Base-by-base conservation (phyloP, 495 filamentous ascomycete species). In the Aspergillus cavernicola region DNA sequence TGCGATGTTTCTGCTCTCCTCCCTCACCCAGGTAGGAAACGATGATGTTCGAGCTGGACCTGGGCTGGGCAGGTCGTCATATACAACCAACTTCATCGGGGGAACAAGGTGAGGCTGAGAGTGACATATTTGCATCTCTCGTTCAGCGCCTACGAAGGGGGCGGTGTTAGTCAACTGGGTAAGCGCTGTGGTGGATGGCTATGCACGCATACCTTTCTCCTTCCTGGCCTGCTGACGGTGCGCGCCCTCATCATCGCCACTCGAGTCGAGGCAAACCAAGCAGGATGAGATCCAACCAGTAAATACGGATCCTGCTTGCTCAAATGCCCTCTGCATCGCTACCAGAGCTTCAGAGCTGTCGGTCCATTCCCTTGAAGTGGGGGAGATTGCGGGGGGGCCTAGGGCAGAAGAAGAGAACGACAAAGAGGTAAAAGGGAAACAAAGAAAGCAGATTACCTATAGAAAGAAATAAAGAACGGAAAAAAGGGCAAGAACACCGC, bases 21-120 rank as follows among this genome's bases (percentile, higher is more conserved):
- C 71, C 8, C 60, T 59, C 16, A 76, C 48, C 75, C 75, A 74
- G 47, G 67, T 66, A 9, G 71, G 66, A 20, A 71, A 41, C 18
- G 62, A 60, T 9, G 74, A 70, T 19, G 64, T 52, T 10, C 66
- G 55, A 19, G 62, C 59, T 52, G 59, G 50, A 28, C 53, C 55
- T 37, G 73, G 67, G 43, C 58, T 68, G 28, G 75, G 68, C 10
- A 68, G 66, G 40, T 73, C 65, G 59, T 74, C 63, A 48, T 73
- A 68, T 45, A 73, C 61, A 38, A 58, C 58, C 54, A 75, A 58
- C 46, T 68, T 71, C 66, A 76, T 79, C 10, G 75, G 74, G 20
- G 72, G 67, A 38, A 77, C 67, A 32, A 74, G 71, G 61, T 69
- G 70, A 48, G 79, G 79, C 60, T 82, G 77, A 29, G 68, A 65